These are phyloP conservation scores for Bruguiera gymnorhiza DNA, from an alignment of 345 rosid species.

Conservation along the genomic window DNA sequence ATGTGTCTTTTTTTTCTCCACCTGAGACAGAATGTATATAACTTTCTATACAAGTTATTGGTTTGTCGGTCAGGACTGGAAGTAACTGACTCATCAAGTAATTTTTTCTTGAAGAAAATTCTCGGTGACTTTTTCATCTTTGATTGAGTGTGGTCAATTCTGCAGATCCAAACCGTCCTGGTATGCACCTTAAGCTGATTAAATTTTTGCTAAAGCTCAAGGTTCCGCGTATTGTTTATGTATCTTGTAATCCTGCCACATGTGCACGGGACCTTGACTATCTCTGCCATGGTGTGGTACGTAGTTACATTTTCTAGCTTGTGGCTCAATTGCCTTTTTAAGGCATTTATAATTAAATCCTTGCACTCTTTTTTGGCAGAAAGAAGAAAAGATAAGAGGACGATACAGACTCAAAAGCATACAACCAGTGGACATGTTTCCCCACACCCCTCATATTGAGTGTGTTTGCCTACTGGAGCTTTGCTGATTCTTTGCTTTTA, in stretches of 20 bases:
- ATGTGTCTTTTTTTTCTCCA: not conserved
- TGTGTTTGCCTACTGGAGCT: slow-evolving; percentile 84
- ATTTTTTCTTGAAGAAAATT: not conserved
- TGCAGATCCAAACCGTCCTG: slow-evolving; percentile 96
- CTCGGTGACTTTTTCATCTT: not conserved
- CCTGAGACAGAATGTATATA: not conserved
- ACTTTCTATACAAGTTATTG: too few relatives aligned
- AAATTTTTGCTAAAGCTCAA: slow-evolving; percentile 73
- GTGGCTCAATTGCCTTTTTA: not conserved
- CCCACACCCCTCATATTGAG: slow-evolving; percentile 93
- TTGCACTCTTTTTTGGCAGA: slow-evolving; percentile 40
- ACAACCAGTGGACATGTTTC: slow-evolving; percentile 94
- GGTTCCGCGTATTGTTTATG: slow-evolving; percentile 71
- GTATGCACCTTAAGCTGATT: slow-evolving; percentile 95
- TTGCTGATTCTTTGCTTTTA: slow-evolving; percentile 29
- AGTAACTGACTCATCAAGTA: not conserved
- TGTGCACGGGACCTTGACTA: slow-evolving; percentile 95
- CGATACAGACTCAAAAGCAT: slow-evolving; percentile 69
- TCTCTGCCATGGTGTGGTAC: slow-evolving; percentile 84
- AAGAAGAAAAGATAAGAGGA: slow-evolving; percentile 58
- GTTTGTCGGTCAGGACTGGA: not conserved
- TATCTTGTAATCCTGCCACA: slow-evolving; percentile 92
- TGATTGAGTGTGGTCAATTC: slow-evolving; percentile 11
- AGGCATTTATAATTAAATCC: slow-evolving; percentile 7
- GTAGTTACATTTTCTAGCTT: slow-evolving; percentile 11